phyloP scores from a whole-genome alignment of 106 monocot species.

The Acorus gramineus region DNA sequence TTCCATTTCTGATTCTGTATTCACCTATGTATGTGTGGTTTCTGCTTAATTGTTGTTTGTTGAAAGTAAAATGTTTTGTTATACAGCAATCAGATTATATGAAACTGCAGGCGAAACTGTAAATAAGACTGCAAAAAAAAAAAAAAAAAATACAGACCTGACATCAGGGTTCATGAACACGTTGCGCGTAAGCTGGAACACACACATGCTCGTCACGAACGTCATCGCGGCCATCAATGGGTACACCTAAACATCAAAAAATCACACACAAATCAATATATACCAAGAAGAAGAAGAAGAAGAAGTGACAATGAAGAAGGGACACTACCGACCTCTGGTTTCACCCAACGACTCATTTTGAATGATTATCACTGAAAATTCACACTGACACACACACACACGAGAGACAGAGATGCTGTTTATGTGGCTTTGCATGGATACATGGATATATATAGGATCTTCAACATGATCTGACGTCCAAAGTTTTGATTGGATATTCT shows the following conservation, averaged over 20 bases:
- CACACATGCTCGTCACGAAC: constrained; percentile 47
- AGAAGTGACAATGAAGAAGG: background rate
- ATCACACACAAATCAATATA: background rate
- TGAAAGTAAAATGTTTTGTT: too few relatives aligned
- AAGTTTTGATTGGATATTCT: background rate
- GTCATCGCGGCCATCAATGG: constrained; percentile 74
- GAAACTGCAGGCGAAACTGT: too few relatives aligned
- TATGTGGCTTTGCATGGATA: background rate
- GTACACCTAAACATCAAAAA: constrained; percentile 38
- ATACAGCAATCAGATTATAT: too few relatives aligned
- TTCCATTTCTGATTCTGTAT: too few relatives aligned
- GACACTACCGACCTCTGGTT: constrained; percentile 34
- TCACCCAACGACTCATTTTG: constrained; percentile 53
- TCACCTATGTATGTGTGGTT: too few relatives aligned
- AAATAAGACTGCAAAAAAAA: background rate
- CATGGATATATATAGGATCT: background rate
- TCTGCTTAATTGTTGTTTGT: too few relatives aligned
- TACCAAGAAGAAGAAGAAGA: background rate
- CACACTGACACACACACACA: too few relatives aligned
- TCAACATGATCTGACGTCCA: background rate
- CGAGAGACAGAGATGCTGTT: background rate
- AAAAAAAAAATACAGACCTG: constrained; percentile 16
- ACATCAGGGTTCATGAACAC: constrained; percentile 63
- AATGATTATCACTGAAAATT: too few relatives aligned
- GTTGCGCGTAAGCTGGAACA: constrained; percentile 63